phyloP scores from a whole-genome alignment of 1,139 yeast genomes.

The Blastobotrys petasosporus region DNA sequence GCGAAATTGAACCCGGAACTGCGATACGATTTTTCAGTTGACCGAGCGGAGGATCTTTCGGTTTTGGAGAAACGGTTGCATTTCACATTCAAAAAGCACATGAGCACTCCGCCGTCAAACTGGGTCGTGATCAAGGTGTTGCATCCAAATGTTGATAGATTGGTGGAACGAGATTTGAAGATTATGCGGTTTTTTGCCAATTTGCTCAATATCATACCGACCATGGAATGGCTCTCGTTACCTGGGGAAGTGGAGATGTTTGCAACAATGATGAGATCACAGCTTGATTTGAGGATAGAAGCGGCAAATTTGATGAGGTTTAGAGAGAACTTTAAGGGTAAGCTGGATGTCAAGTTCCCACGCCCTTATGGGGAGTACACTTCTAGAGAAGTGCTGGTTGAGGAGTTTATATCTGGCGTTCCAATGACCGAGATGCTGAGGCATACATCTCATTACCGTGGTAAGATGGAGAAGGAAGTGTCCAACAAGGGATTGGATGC shows the following conservation, averaged over 20 bases:
- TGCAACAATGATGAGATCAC: slow-evolving; percentile 76
- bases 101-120: slow-evolving; percentile 36
- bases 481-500: slow-evolving; percentile 89
- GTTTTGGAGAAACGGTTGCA: background rate
- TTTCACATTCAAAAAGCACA: slow-evolving; percentile 1
- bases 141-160: slow-evolving; percentile 75
- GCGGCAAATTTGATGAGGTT: slow-evolving; percentile 73
- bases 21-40: background rate
- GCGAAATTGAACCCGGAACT: slow-evolving; percentile 46
- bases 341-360: slow-evolving; percentile 70
- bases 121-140: slow-evolving; percentile 86
- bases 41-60: background rate
- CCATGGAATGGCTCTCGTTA: slow-evolving; percentile 95
- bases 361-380: slow-evolving; percentile 62
- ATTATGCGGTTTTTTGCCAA: slow-evolving; percentile 80
- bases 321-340: slow-evolving; percentile 51
- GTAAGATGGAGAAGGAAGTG: slow-evolving; percentile 57
- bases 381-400: slow-evolving; percentile 72
- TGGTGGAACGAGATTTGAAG: slow-evolving; percentile 71
- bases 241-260: slow-evolving; percentile 94
- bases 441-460: slow-evolving; percentile 30
- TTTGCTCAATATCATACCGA: slow-evolving; percentile 64
- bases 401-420: slow-evolving; percentile 75
- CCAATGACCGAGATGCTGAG: slow-evolving; percentile 67
- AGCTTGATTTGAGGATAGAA: slow-evolving; percentile 84